Percentiles rank a stretch among this genome's conserved stretches.
Conservation (phyloP, 768 basidiomycete species). For the Boletus fagicola region DNA sequence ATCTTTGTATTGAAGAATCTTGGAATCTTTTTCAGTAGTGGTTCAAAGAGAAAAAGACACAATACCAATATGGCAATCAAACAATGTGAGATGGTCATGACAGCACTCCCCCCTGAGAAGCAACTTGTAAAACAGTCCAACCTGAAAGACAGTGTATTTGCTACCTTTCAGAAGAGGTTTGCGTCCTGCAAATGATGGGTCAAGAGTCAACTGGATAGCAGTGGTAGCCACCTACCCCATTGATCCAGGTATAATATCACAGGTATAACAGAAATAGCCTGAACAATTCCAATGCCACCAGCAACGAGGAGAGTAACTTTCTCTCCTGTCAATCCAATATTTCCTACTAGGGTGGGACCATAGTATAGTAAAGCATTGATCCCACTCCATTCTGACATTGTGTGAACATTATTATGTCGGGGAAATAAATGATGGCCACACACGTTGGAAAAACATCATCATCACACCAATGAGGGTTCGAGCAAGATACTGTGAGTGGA, state of each 20-base stretch:
- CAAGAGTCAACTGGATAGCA: background rate
- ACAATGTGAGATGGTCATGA: conserved; percentile 66
- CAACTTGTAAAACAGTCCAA: background rate
- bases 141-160: background rate
- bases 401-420: background rate
- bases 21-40: background rate
- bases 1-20: conserved; percentile 49
- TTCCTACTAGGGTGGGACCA: conserved; percentile 67
- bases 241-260: conserved; percentile 70
- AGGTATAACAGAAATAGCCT: conserved; percentile 73
- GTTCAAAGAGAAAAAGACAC: background rate
- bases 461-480: conserved; percentile 69
- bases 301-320: conserved; percentile 62
- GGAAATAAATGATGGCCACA: conserved; percentile 22
- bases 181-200: conserved; percentile 44
- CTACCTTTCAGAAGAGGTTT: conserved; percentile 60
- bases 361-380: conserved; percentile 85
- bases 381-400: conserved; percentile 71
- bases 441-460: conserved; percentile 85
- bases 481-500: conserved; percentile 49
- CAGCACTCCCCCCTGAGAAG: conserved; percentile 49
- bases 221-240: conserved; percentile 41
- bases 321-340: conserved; percentile 61
- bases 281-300: conserved; percentile 77
- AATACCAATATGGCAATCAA: conserved; percentile 61